Evolutionary conservation across 176 grass and related monocot species (phyloP).

Genomic region (Zizania latifolia): DNA sequence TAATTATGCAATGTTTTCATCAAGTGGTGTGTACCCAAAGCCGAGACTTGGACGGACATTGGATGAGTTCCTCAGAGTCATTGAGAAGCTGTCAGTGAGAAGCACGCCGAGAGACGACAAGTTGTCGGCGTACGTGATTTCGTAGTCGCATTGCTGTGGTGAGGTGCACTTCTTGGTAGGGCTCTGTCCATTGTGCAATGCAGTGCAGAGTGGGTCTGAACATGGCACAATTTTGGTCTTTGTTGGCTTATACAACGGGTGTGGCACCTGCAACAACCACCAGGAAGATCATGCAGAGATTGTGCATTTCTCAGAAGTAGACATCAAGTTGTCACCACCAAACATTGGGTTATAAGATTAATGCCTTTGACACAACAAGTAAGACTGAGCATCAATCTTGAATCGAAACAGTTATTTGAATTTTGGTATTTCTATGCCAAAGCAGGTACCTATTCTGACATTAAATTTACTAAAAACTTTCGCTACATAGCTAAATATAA

Average conservation of each 20-base stretch:
- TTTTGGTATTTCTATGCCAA: not conserved
- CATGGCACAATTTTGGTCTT: constrained; percentile 58
- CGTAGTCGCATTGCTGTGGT: constrained; percentile 66
- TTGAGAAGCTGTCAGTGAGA: constrained; percentile 44
- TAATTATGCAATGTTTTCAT: not conserved
- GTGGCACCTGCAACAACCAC: constrained; percentile 54
- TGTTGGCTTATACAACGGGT: constrained; percentile 48
- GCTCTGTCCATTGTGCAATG: constrained; percentile 20
- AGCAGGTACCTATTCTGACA: not conserved
- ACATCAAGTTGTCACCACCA: too few relatives aligned
- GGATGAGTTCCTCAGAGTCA: constrained; percentile 57
- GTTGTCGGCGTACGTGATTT: constrained; percentile 62
- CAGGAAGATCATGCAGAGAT: not conserved
- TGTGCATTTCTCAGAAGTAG: too few relatives aligned
- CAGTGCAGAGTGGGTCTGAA: constrained; percentile 53
- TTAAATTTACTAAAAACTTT: not conserved
- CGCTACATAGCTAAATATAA: not conserved
- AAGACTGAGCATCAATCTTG: not conserved
- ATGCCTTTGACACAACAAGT: not conserved
- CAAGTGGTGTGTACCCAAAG: constrained; percentile 58
- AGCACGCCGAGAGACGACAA: constrained; percentile 74
- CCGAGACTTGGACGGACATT: constrained; percentile 40
- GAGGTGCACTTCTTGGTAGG: constrained; percentile 41
- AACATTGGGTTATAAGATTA: not conserved
- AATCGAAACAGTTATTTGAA: not conserved